Evolutionary conservation across 768 basidiomycete species (phyloP), one percentile per base, ranked within the genome.

Genomic region (Hortiboletus campestris): DNA sequence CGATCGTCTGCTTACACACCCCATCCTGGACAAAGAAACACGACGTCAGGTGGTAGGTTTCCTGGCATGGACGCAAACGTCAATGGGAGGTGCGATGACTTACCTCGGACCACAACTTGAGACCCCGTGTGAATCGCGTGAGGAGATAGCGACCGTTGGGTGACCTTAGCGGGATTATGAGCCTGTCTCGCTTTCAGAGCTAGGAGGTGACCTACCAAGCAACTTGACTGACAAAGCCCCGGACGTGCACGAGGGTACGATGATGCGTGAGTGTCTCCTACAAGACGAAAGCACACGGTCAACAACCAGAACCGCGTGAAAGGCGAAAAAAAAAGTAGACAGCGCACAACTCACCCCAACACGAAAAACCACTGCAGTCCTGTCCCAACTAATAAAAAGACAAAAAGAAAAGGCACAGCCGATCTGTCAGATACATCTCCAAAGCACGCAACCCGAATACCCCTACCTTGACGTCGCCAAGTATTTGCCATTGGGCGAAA

Each of bases 61-160:
- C 7, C 4, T 6, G 38, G 19, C 25, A 11, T 17, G 17, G 6
- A 44, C 25, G 17, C 11, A 25, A 32, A 35, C 6, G 11, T 53
- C 13, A 10, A n/a, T 6, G 6, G 4, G 10, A 9, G 5, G 0
- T 6, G 16, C 2, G 17, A 4, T 2, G 8, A 51, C 11, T 53
- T 54, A 79, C 80, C 67, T 78, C 76, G n/a, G 73, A 76, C 81
- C 81, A 82, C 20, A 82, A 53, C 57, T 83, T 83, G 52, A 82
- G 67, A 22, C 73, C 75, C 9, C 77, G 78, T 22, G 68, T 74
- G 40, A 80, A 72, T 58, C 80, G 80, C 4, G 81, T 80, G 38
- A 82, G 67, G 36, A 82, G 68, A 11, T 70, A 57, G 19, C 66
- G 69, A 16, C 81, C 78, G 31, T 71, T 75, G 3, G 81, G 82